Percentiles rank a stretch among this genome's conserved stretches.
Conservation (phyloP, 768 basidiomycete species). For the Trametes coccinea region DNA sequence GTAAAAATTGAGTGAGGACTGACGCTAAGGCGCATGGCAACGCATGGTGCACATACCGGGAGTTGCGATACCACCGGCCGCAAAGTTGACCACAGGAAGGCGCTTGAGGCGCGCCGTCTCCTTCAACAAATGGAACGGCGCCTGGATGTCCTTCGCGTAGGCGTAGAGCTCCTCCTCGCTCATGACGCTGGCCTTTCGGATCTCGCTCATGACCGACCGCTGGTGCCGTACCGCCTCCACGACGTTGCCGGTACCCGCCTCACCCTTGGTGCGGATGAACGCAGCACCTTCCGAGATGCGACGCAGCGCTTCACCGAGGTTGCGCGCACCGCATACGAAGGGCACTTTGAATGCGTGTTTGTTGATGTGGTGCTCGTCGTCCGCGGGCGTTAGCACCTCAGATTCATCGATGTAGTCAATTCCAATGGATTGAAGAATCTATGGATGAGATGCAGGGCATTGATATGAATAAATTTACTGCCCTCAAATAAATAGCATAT, state of each 20-base stretch:
- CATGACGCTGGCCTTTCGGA: slow-evolving; percentile 85
- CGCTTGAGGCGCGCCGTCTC: slow-evolving; percentile 93
- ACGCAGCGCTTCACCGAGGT: slow-evolving; percentile 94
- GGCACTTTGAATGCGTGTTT: slow-evolving; percentile 95
- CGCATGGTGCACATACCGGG: slow-evolving; percentile 54
- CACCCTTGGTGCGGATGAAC: slow-evolving; percentile 97
- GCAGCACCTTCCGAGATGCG: slow-evolving; percentile 97
- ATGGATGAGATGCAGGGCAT: not conserved
- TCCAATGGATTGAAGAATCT: slow-evolving; percentile 93
- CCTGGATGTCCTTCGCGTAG: slow-evolving; percentile 89
- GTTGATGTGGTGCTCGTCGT: slow-evolving; percentile 95
- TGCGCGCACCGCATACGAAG: slow-evolving; percentile 94
- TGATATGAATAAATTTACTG: not conserved
- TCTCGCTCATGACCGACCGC: slow-evolving; percentile 80
- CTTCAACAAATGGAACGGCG: slow-evolving; percentile 93
- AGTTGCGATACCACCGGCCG: slow-evolving; percentile 91
- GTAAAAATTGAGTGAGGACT: slow-evolving; percentile 4
- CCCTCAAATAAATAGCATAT: not conserved
- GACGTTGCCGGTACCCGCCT: slow-evolving; percentile 87
- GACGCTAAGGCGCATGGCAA: slow-evolving; percentile 14
- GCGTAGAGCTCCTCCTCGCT: slow-evolving; percentile 93
- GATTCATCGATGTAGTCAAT: slow-evolving; percentile 97
- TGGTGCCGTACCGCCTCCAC: slow-evolving; percentile 94
- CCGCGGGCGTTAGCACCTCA: slow-evolving; percentile 93
- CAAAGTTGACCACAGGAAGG: slow-evolving; percentile 95